Evolutionary conservation across 2,329 filamentous ascomycete species (phyloP).

Genomic region (Stromatinia cepivora): DNA sequence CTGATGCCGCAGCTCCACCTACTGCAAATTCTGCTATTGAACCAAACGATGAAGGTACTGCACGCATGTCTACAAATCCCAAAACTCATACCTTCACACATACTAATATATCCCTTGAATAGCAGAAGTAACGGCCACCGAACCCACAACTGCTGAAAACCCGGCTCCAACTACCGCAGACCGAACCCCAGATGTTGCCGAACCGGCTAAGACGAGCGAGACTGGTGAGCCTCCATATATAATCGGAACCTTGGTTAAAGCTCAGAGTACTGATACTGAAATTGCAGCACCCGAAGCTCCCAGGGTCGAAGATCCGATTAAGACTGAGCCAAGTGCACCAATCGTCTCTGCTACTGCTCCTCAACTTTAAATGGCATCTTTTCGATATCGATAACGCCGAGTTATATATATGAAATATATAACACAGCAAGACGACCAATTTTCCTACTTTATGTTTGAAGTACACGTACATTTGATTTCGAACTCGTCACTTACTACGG

Average conservation of each 20-base stretch:
- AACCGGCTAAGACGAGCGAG: not conserved
- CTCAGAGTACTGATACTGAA: constrained; percentile 20
- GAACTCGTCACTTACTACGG: not conserved
- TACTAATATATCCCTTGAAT: constrained; percentile 24
- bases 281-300: constrained; percentile 25
- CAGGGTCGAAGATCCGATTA: constrained; percentile 27
- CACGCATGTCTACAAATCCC: not conserved
- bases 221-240: constrained; percentile 22
- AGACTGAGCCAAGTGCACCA: constrained; percentile 23
- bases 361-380: constrained; percentile 18
- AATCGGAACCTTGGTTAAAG: constrained; percentile 20
- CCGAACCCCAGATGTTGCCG: constrained; percentile 7
- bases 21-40: constrained; percentile 26
- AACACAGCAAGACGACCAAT: constrained; percentile 1
- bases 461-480: constrained; percentile 10
- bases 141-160: constrained; percentile 27
- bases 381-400: constrained; percentile 9
- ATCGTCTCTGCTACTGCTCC: constrained; percentile 20
- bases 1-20: constrained; percentile 22
- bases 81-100: not conserved
- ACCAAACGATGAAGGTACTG: constrained; percentile 28
- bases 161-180: constrained; percentile 28
- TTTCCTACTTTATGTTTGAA: constrained; percentile 1
- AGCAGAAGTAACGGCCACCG: constrained; percentile 30
- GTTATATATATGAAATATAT: constrained; percentile 4